Evolutionary conservation across 495 filamentous ascomycete species (phyloP).

Genomic region (Neurospora cerealis): DNA sequence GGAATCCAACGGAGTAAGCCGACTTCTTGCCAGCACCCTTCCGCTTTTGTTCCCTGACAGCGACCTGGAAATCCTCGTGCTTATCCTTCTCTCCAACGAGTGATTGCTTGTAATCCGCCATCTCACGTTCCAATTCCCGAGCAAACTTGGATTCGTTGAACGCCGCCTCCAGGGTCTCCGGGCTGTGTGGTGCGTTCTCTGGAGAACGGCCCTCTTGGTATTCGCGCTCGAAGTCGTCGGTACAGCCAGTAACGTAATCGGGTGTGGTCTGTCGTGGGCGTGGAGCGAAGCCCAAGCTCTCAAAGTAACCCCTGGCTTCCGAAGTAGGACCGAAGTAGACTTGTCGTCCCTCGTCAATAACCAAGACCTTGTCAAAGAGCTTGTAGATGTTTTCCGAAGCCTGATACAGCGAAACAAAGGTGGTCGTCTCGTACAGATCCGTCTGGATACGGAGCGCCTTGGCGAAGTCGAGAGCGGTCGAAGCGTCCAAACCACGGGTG

Average conservation of each 20-base stretch:
- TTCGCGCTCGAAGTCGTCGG: conserved; percentile 72
- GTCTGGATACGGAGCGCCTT: conserved; percentile 71
- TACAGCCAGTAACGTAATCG: conserved; percentile 78
- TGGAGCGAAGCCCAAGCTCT: conserved; percentile 66
- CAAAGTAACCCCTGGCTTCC: conserved; percentile 70
- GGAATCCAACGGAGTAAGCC: conserved; percentile 73
- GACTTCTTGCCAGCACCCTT: conserved; percentile 54
- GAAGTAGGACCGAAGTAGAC: conserved; percentile 69
- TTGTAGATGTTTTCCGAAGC: conserved; percentile 77
- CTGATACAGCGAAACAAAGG: conserved; percentile 75
- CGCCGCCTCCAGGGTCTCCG: conserved; percentile 53
- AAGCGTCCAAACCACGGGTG: conserved; percentile 75
- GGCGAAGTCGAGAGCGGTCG: conserved; percentile 63
- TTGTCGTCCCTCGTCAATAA: conserved; percentile 69
- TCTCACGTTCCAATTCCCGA: conserved; percentile 49
- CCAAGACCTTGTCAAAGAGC: conserved; percentile 79
- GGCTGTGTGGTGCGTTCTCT: conserved; percentile 54
- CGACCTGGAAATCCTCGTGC: conserved; percentile 66
- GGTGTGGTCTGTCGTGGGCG: conserved; percentile 78
- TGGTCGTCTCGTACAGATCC: conserved; percentile 68
- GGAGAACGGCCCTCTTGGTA: conserved; percentile 54
- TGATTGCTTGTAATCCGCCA: conserved; percentile 51
- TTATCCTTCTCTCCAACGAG: conserved; percentile 52
- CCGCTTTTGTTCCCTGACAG: conserved; percentile 67
- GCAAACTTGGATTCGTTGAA: conserved; percentile 56